Percentiles rank a stretch among this genome's conserved stretches.
Evolutionary conservation across 352 stramenopile species (phyloP).

Genomic region (Globisporangium radiosum): DNA sequence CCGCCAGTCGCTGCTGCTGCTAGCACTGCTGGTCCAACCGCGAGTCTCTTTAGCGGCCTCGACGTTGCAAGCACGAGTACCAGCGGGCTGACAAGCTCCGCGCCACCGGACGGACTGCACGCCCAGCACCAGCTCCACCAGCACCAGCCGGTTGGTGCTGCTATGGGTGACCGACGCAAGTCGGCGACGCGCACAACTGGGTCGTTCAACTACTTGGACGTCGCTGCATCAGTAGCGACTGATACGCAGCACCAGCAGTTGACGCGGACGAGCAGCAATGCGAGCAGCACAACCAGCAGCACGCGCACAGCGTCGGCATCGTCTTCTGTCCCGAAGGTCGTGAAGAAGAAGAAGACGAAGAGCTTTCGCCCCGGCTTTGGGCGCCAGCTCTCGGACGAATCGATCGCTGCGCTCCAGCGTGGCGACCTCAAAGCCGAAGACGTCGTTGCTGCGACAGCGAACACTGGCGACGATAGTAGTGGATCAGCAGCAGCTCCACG

Average conservation of each 20-base stretch:
- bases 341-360: conserved; percentile 86
- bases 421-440: conserved; percentile 74
- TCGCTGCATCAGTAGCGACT: conserved; percentile 18
- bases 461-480: conserved; percentile 18
- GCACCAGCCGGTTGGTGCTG: neutral
- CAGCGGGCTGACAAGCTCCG: neutral
- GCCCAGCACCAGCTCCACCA: conserved; percentile 22
- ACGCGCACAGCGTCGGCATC: neutral
- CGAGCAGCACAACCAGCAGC: conserved; percentile 18
- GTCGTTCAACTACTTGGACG: conserved; percentile 64
- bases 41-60: conserved; percentile 41
- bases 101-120: neutral
- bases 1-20: conserved; percentile 3
- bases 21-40: conserved; percentile 1
- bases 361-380: conserved; percentile 80
- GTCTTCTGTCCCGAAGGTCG: conserved; percentile 35
- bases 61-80: conserved; percentile 27
- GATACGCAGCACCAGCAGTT: conserved; percentile 9
- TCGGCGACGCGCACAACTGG: conserved; percentile 20
- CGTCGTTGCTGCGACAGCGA: conserved; percentile 26
- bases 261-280: conserved; percentile 15
- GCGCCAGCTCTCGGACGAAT: conserved; percentile 79
- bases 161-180: conserved; percentile 29
- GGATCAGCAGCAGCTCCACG: conserved; percentile 5
- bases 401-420: conserved; percentile 63